These are phyloP conservation scores for Hevea brasiliensis DNA, from an alignment of 345 rosid genomes.

Conservation along the genomic window DNA sequence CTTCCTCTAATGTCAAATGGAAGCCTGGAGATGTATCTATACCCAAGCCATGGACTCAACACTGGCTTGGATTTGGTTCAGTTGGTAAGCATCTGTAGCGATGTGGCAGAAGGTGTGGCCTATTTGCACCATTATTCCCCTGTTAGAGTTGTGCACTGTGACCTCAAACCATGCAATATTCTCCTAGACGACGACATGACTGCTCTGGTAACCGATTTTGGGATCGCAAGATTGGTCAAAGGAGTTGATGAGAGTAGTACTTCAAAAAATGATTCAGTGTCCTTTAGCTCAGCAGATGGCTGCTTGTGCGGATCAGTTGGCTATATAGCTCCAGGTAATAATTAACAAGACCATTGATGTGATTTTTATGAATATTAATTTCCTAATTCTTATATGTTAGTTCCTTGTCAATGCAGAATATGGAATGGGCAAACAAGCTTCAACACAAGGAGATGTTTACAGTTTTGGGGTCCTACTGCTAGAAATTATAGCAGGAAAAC, in stretches of 20 bases:
- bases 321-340: slow-evolving; percentile 86
- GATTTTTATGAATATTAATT: neutral
- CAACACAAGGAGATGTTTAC: slow-evolving; percentile 80
- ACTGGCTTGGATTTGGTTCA: slow-evolving; percentile 56
- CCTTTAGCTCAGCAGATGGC: slow-evolving; percentile 71
- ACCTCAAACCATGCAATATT: slow-evolving; percentile 91
- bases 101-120: slow-evolving; percentile 85
- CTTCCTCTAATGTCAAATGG: slow-evolving; percentile 88
- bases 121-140: slow-evolving; percentile 86
- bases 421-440: slow-evolving; percentile 78
- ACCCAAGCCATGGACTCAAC: slow-evolving; percentile 44
- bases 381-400: neutral
- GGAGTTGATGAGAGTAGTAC: slow-evolving; percentile 37
- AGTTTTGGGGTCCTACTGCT: slow-evolving; percentile 82
- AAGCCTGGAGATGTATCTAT: slow-evolving; percentile 74
- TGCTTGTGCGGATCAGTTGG: slow-evolving; percentile 84
- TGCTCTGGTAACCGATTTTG: slow-evolving; percentile 88
- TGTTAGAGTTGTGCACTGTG: slow-evolving; percentile 91
- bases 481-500: slow-evolving; percentile 67
- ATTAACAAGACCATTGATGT: neutral
- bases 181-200: slow-evolving; percentile 89
- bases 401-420: slow-evolving; percentile 52
- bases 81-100: slow-evolving; percentile 66
- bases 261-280: slow-evolving; percentile 43
- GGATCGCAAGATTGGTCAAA: slow-evolving; percentile 68